Evolutionary conservation across 495 filamentous ascomycete species (phyloP).

Genomic region (Amphirosellinia nigrospora): DNA sequence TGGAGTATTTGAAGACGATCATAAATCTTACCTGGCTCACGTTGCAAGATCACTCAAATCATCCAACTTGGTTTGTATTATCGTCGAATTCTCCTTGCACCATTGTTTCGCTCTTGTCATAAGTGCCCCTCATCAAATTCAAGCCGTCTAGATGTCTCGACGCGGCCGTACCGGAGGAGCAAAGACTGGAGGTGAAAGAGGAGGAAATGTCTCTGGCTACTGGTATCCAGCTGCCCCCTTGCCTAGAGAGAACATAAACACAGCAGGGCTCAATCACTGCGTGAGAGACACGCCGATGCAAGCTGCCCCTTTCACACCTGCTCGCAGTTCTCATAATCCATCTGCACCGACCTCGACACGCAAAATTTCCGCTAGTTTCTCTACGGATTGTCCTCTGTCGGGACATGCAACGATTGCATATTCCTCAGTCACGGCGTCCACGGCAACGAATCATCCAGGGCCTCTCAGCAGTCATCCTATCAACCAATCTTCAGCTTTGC

Average conservation of each 20-base stretch:
- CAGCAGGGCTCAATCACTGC: background rate
- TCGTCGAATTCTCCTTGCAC: background rate
- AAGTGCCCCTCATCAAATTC: background rate
- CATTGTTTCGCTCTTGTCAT: background rate
- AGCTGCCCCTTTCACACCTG: slow-evolving; percentile 16
- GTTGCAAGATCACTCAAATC: background rate
- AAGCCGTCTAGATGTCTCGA: slow-evolving; percentile 1
- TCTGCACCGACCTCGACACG: slow-evolving; percentile 26
- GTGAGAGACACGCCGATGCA: background rate
- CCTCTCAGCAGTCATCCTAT: slow-evolving; percentile 26
- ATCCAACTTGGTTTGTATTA: background rate
- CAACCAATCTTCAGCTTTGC: background rate
- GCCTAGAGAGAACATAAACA: background rate
- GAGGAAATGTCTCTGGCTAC: background rate
- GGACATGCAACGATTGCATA: slow-evolving; percentile 25
- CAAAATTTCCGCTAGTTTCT: slow-evolving; percentile 30
- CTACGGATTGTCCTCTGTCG: slow-evolving; percentile 19
- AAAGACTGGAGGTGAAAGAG: background rate
- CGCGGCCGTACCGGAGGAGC: background rate
- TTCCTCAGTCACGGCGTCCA: slow-evolving; percentile 21
- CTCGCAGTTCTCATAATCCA: slow-evolving; percentile 10
- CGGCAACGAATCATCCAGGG: slow-evolving; percentile 6
- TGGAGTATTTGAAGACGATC: background rate
- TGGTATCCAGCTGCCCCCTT: background rate
- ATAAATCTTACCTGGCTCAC: background rate